Evolutionary conservation across 192 early-diverging fungal species (phyloP).

Genomic region (Coemansia sp.): DNA sequence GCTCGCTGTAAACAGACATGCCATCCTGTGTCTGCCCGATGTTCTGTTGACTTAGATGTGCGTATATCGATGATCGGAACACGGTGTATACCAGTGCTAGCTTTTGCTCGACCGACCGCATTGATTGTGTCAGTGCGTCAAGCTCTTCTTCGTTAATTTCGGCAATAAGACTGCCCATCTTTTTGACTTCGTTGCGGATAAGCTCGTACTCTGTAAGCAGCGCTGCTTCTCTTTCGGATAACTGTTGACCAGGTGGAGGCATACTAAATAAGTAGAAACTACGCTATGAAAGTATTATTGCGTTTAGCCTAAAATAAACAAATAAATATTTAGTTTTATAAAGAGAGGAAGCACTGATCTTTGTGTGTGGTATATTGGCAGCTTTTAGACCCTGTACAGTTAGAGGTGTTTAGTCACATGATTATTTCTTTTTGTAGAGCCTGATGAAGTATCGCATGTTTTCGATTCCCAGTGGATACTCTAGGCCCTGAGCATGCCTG

Average conservation of each 20-base stretch:
- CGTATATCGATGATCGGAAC: slow-evolving; percentile 51
- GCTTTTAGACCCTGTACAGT: background rate
- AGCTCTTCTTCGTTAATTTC: slow-evolving; percentile 50
- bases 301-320: no score
- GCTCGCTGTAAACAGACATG: slow-evolving; percentile 30
- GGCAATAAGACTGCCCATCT: slow-evolving; percentile 45
- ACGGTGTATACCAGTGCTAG: slow-evolving; percentile 49
- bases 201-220: slow-evolving; percentile 51
- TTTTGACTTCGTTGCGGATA: slow-evolving; percentile 49
- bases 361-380: background rate
- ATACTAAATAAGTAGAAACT: no score
- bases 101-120: slow-evolving; percentile 52
- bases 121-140: slow-evolving; percentile 47
- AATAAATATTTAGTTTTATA: background rate
- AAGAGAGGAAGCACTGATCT: background rate
- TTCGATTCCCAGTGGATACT: slow-evolving; percentile 76
- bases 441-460: slow-evolving; percentile 94
- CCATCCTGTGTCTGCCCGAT: slow-evolving; percentile 17
- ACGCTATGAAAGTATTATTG: no score
- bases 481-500: slow-evolving; percentile 60
- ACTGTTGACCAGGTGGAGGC: slow-evolving; percentile 39
- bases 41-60: slow-evolving; percentile 48
- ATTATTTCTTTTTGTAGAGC: slow-evolving; percentile 69
- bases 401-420: background rate
- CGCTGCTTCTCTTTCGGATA: slow-evolving; percentile 44